phyloP scores from a whole-genome alignment of 176 grass and related monocot species.

The Tillandsia fasciculata region DNA sequence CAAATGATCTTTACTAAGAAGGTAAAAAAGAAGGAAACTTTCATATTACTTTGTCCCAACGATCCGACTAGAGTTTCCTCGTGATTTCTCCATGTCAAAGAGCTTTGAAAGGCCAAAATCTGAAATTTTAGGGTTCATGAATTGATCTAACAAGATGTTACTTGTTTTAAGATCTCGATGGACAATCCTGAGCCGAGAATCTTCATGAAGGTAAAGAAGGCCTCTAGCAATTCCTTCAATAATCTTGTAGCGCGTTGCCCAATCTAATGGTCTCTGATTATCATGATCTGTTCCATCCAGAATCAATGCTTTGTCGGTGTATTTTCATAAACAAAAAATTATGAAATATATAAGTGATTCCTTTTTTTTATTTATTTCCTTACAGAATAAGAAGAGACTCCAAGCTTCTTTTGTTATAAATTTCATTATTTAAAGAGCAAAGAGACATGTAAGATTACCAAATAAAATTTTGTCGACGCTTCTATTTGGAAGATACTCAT shows the following conservation, averaged over 20 bases:
- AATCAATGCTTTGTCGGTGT: neutral
- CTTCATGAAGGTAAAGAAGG: constrained; percentile 8
- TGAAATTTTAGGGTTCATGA: constrained; percentile 11
- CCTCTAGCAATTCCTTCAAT: constrained; percentile 11
- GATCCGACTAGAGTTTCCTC: neutral
- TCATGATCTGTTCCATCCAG: neutral
- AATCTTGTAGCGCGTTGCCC: constrained; percentile 6
- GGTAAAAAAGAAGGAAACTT: neutral
- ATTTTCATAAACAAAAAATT: neutral
- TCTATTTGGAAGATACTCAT: neutral
- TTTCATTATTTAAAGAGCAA: neutral
- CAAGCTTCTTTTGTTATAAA: too few species aligned
- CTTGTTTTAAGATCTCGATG: constrained; percentile 7
- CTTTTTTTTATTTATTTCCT: neutral
- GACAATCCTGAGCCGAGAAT: constrained; percentile 6
- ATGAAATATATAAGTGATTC: neutral
- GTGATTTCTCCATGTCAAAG: neutral
- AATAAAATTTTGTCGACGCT: constrained; percentile 10
- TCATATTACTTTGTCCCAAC: constrained; percentile 7
- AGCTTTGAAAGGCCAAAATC: constrained; percentile 8
- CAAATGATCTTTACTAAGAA: neutral
- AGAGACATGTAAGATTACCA: neutral
- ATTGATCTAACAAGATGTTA: constrained; percentile 5
- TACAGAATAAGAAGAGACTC: too few species aligned
- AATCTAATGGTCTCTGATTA: neutral